Evolutionary conservation across 1,139 yeast species (phyloP), one percentile per base, ranked within the genome.

Genomic region (Pichia sp.): DNA sequence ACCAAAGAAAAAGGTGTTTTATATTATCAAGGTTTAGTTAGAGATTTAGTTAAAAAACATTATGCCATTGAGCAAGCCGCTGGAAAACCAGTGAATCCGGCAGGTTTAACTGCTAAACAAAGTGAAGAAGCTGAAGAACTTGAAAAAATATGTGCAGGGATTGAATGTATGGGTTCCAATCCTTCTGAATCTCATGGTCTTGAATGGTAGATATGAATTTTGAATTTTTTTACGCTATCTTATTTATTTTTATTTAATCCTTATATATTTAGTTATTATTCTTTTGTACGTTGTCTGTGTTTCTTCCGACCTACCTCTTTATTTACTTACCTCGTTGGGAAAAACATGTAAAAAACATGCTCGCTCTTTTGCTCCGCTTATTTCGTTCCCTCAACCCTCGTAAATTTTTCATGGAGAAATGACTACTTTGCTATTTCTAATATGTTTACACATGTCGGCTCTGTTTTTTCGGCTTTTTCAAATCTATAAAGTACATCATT

Each of bases 1-100:
- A 65, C 69, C 45, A 80, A 80, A 65, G 85, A 80, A 63, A 70
- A 70, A 48, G 85, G 85, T 28, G 85, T 80, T 16, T 71, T 80
- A 53, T 75, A 74, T 61, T 80, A 80, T 65, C 84, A 80, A 63
- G 72, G 73, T 5, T 63, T 80, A 49, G 83, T 79, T n/a, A 70
- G 76, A 50, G 81, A 80, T 54, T 75, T 80, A 81, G 83, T 80
- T 42, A 78, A 79, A 61, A 73, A 70, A 44, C 85, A 80, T 64
- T 77, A 66, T 53, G 74, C 66, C 2, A 49, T 64, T 43, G 85
- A 80, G 61, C 66, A 74, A 58, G 66, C 61, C 25, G 72, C 69
- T 4, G 83, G 82, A 4, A 63, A 61, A 18, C 72, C 68, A 43
- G 70, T 80, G 50, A 77, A 79, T 58, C 84, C 84, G 4, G 84